Evolutionary conservation across 2,329 filamentous ascomycete genomes (phyloP).

Genomic region (Penicillium fuscoglaucum): DNA sequence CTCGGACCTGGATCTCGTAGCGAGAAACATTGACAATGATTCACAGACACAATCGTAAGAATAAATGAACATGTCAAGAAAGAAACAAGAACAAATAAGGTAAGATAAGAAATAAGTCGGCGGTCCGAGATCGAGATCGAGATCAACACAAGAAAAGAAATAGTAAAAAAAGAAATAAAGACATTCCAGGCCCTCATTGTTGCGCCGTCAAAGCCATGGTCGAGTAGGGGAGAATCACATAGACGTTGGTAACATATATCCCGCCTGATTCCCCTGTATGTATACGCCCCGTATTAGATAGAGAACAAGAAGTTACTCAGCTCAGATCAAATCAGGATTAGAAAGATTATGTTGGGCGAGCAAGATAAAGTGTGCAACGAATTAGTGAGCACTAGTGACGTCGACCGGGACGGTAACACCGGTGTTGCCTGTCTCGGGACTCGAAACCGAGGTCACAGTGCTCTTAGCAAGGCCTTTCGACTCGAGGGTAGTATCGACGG

Average conservation of each 20-base stretch:
- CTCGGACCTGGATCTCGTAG: constrained; percentile 10
- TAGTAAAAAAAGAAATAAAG: constrained; percentile 17
- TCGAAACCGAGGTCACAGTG: constrained; percentile 36
- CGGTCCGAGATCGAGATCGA: constrained; percentile 6
- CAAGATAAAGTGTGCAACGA: constrained; percentile 29
- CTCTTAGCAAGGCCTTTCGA: constrained; percentile 37
- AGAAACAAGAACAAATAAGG: constrained; percentile 14
- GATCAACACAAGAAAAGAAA: constrained; percentile 14
- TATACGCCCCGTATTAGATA: constrained; percentile 40
- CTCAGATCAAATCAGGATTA: constrained; percentile 23
- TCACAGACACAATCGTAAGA: constrained; percentile 17
- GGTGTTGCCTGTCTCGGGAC: constrained; percentile 31
- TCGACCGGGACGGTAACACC: constrained; percentile 30
- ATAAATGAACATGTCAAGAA: constrained; percentile 22
- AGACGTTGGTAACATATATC: constrained; percentile 35
- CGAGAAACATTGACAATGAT: constrained; percentile 18
- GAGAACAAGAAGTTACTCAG: constrained; percentile 25
- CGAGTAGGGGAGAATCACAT: constrained; percentile 26
- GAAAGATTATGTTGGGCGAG: constrained; percentile 28
- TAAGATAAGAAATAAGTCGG: constrained; percentile 17
- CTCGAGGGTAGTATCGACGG: constrained; percentile 48
- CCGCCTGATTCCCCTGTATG: constrained; percentile 37
- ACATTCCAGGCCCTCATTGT: constrained; percentile 28
- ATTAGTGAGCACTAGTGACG: constrained; percentile 29
- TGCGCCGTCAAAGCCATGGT: constrained; percentile 36